These are phyloP conservation scores for Fusarium scirpi DNA, from an alignment of 2,329 filamentous ascomycete species.

Conservation along the genomic window DNA sequence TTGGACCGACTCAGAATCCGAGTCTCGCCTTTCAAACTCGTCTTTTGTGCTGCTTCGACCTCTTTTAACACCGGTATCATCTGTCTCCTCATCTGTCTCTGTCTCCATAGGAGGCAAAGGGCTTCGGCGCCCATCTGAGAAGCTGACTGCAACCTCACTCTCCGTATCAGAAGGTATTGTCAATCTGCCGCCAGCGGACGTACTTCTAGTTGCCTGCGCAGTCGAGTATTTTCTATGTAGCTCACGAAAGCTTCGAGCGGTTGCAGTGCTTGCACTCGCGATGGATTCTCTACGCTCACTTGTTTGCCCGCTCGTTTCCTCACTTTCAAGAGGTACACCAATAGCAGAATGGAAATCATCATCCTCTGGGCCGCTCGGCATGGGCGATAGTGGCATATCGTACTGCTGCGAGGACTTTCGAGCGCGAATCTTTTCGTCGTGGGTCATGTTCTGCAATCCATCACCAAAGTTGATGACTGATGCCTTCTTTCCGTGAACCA, in stretches of 20 bases:
- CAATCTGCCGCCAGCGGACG: slow-evolving; percentile 56
- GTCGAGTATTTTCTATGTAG: slow-evolving; percentile 71
- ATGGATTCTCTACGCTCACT: slow-evolving; percentile 69
- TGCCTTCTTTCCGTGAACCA: slow-evolving; percentile 97
- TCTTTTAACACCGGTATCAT: slow-evolving; percentile 26
- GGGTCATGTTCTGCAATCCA: slow-evolving; percentile 84
- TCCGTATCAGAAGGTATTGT: slow-evolving; percentile 68
- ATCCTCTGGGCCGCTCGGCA: slow-evolving; percentile 52
- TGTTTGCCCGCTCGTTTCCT: slow-evolving; percentile 12
- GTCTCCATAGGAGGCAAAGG: slow-evolving; percentile 66
- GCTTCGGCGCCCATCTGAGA: slow-evolving; percentile 69
- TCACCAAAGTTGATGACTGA: slow-evolving; percentile 96
- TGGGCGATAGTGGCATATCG: slow-evolving; percentile 54
- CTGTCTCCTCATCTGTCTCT: slow-evolving; percentile 50
- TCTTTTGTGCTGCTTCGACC: slow-evolving; percentile 46
- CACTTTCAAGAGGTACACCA: slow-evolving; percentile 56
- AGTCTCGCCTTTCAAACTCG: slow-evolving; percentile 46
- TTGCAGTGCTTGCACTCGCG: slow-evolving; percentile 75
- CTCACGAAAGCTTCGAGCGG: slow-evolving; percentile 73
- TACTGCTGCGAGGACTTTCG: slow-evolving; percentile 65
- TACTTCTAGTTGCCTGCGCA: slow-evolving; percentile 60
- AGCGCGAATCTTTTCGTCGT: slow-evolving; percentile 77
- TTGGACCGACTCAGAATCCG: slow-evolving; percentile 47
- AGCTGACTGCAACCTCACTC: slow-evolving; percentile 70
- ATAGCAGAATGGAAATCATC: slow-evolving; percentile 68